A percentile compares a stretch with the other conserved stretches of the same genome.
Evolutionary conservation across 2,329 filamentous ascomycete species (phyloP).

Genomic region (Karstenula rhodostoma): DNA sequence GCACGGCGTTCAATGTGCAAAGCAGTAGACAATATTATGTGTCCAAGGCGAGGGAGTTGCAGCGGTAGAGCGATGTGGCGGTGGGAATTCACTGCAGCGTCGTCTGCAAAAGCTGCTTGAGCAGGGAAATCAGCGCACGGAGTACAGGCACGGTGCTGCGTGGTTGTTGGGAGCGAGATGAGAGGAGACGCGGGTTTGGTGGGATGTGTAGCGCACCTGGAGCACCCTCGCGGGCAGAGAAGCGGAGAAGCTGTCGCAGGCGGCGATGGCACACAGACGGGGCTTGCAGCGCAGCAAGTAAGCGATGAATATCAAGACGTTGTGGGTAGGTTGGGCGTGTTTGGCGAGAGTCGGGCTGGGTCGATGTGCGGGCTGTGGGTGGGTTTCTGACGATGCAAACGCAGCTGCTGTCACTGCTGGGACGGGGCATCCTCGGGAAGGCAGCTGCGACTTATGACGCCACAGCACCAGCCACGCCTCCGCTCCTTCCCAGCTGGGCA

Average conservation of each 20-base stretch:
- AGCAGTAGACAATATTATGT: conserved; percentile 24
- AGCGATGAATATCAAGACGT: neutral
- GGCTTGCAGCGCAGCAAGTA: neutral
- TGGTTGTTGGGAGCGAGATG: conserved; percentile 4
- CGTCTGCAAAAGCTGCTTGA: conserved; percentile 10
- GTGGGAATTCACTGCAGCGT: conserved; percentile 13
- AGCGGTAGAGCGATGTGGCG: conserved; percentile 23
- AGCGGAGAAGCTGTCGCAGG: conserved; percentile 22
- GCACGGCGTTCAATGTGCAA: conserved; percentile 28
- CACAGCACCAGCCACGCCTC: conserved; percentile 8
- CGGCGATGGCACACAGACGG: conserved; percentile 9
- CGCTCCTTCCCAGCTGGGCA: neutral
- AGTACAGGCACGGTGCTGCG: neutral
- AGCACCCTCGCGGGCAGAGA: conserved; percentile 27
- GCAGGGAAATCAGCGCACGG: neutral
- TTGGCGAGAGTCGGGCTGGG: neutral
- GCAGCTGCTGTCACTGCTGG: conserved; percentile 10
- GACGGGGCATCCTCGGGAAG: conserved; percentile 2
- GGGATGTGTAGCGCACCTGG: conserved; percentile 17
- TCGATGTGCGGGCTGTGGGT: conserved; percentile 1
- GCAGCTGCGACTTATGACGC: conserved; percentile 7
- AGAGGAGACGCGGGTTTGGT: conserved; percentile 13
- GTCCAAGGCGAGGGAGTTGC: conserved; percentile 20
- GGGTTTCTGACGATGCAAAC: conserved; percentile 4
- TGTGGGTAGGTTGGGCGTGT: neutral